Conservation (phyloP, 371 early-diverging fungal species). For the Lichtheimia ramosa region DNA sequence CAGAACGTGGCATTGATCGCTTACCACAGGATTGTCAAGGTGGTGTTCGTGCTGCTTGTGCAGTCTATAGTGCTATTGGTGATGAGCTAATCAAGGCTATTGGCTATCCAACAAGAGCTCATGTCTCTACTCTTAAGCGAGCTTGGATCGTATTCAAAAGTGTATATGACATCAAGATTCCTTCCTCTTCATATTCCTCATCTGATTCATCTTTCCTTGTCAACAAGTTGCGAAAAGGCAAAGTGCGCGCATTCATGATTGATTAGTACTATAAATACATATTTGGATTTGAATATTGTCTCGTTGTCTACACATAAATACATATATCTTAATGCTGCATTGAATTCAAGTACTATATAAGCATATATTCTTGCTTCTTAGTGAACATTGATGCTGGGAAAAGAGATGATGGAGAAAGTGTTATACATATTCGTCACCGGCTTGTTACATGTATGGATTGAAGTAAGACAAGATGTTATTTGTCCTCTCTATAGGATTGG, state of each 20-base stretch:
- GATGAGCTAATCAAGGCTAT: slow-evolving; percentile 15
- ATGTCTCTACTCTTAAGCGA: slow-evolving; percentile 17
- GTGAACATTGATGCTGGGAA: too few species aligned
- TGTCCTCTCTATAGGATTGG: too few species aligned
- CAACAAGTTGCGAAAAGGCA: slow-evolving; percentile 9
- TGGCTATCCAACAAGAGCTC: slow-evolving; percentile 39
- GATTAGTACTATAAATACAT: slow-evolving; percentile 1
- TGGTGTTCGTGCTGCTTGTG: slow-evolving; percentile 51
- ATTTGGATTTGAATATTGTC: too few species aligned
- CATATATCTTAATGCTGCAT: too few species aligned
- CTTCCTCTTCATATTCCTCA: not conserved
- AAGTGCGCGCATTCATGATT: slow-evolving; percentile 19
- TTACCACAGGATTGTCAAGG: slow-evolving; percentile 38
- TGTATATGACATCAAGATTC: slow-evolving; percentile 20
- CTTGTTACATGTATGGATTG: too few species aligned
- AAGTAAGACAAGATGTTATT: too few species aligned
- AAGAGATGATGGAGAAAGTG: too few species aligned
- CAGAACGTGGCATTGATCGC: slow-evolving; percentile 34
- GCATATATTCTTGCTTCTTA: too few species aligned
- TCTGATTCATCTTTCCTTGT: not conserved
- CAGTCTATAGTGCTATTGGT: slow-evolving; percentile 55
- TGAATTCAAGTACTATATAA: too few species aligned
- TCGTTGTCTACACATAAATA: too few species aligned
- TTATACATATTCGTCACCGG: too few species aligned
- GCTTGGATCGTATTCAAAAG: slow-evolving; percentile 25